Evolutionary conservation across 192 early-diverging fungal species (phyloP).

Genomic region (Umbelopsis sp.): DNA sequence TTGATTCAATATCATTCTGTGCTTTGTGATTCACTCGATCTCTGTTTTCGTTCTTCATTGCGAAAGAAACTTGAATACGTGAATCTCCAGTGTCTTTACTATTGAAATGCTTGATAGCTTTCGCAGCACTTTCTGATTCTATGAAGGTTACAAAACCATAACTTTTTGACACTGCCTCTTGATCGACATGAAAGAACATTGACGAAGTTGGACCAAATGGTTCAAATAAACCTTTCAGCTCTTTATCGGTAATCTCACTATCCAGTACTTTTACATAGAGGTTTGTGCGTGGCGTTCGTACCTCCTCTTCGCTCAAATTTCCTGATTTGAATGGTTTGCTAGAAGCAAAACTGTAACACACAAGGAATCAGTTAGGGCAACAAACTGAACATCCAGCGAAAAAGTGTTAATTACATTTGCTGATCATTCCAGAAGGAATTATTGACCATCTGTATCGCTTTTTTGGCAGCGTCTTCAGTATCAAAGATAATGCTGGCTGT

Average conservation of each 20-base stretch:
- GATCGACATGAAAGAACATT: neutral
- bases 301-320: no score
- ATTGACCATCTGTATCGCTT: neutral
- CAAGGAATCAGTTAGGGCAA: neutral
- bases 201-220: neutral
- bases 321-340: no score
- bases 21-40: neutral
- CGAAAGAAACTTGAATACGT: neutral
- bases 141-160: neutral
- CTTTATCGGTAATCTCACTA: neutral
- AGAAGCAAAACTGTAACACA: neutral
- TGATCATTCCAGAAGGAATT: constrained; percentile 1
- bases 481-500: neutral
- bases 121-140: neutral
- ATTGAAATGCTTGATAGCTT: neutral
- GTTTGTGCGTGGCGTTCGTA: neutral
- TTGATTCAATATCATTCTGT: neutral
- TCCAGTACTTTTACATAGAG: neutral
- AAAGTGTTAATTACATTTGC: neutral
- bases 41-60: neutral
- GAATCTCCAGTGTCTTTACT: neutral
- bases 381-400: neutral
- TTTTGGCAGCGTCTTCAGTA: neutral
- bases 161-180: neutral
- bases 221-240: neutral